A percentile compares a stretch with the other conserved stretches of the same genome.
phyloP scores from a whole-genome alignment of 2,329 filamentous ascomycete species.

The Epichloe uncinata region DNA sequence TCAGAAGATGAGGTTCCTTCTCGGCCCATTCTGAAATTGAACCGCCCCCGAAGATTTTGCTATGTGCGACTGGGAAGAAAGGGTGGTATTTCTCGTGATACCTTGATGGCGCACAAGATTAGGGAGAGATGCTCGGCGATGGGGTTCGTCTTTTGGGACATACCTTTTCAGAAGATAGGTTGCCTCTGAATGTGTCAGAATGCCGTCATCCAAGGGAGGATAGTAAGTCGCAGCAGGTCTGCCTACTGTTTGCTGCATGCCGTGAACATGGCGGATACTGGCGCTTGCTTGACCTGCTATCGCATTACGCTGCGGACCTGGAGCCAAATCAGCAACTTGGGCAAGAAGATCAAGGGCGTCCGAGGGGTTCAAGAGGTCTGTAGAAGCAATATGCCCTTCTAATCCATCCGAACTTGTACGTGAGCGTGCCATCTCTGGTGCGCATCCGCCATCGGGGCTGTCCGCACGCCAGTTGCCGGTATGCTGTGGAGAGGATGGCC shows the following conservation, averaged over 20 bases:
- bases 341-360: constrained; percentile 27
- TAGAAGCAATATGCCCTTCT: constrained; percentile 26
- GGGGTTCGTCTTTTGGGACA: too few relatives aligned
- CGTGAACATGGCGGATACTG: constrained; percentile 7
- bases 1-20: constrained; percentile 53
- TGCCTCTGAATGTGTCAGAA: constrained; percentile 15
- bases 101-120: constrained; percentile 19
- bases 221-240: constrained; percentile 11
- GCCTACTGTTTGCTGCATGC: constrained; percentile 1
- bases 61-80: constrained; percentile 55
- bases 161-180: constrained; percentile 16
- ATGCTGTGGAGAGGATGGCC: constrained; percentile 8
- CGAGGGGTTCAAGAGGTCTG: constrained; percentile 27
- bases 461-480: constrained; percentile 7
- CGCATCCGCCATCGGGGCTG: constrained; percentile 6
- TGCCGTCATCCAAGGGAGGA: constrained; percentile 20
- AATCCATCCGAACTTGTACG: constrained; percentile 12
- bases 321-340: constrained; percentile 26
- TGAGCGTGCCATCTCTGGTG: constrained; percentile 6
- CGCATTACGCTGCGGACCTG: constrained; percentile 8
- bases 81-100: constrained; percentile 55
- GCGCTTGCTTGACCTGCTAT: constrained; percentile 6
- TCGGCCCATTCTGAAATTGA: constrained; percentile 42
- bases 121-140: background rate
- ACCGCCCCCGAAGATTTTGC: constrained; percentile 37